Conservation (phyloP, 2,329 filamentous ascomycete genomes). For the Madurella fahalii region DNA sequence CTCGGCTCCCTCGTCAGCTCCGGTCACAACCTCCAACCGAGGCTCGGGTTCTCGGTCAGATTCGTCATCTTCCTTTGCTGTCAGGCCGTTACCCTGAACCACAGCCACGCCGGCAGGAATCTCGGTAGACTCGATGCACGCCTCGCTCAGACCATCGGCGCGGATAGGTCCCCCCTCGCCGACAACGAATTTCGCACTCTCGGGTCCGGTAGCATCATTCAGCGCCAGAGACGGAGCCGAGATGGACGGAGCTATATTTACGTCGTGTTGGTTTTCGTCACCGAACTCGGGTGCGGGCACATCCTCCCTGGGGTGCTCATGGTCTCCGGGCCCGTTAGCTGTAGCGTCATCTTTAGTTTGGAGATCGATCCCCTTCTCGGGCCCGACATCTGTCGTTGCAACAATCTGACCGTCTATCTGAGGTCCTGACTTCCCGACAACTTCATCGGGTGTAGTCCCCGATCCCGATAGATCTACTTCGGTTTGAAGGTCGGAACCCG, state of each 20-base stretch:
- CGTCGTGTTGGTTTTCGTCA: not conserved
- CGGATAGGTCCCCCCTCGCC: not conserved
- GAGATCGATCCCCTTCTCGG: not conserved
- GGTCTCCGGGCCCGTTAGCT: not conserved
- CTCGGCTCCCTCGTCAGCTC: not conserved
- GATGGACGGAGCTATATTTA: not conserved
- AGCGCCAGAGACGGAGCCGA: not conserved
- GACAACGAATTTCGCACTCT: not conserved
- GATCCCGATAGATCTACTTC: not conserved
- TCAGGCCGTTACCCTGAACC: not conserved
- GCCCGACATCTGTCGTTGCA: not conserved
- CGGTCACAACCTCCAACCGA: not conserved
- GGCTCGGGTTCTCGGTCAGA: not conserved
- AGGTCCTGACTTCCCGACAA: not conserved
- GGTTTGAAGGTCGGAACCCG: not conserved
- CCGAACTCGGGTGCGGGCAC: not conserved
- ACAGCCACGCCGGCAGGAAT: not conserved
- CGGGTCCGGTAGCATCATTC: not conserved
- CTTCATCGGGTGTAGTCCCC: not conserved
- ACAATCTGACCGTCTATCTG: not conserved
- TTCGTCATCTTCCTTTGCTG: constrained; percentile 1
- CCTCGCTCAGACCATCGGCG: not conserved
- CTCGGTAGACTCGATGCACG: not conserved
- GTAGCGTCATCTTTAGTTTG: not conserved
- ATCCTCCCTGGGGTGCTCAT: not conserved